Evolutionary conservation across 1,284 basidiomycete species (phyloP), one percentile per base, ranked within the genome.

Genomic region (Austropuccinia psidii): DNA sequence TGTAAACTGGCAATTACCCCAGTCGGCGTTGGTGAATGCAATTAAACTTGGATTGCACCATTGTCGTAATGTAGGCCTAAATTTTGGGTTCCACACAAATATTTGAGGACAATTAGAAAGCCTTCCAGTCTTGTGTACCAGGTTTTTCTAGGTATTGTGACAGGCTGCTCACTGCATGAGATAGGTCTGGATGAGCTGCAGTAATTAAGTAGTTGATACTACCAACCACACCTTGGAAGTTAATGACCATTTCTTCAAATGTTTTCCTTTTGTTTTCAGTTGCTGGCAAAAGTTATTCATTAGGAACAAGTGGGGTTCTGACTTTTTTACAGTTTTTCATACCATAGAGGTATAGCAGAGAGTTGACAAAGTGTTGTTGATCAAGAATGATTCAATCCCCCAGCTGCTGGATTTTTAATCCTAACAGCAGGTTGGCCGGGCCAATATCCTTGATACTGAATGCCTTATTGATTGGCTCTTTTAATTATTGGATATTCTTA

Each of bases 361-460:
- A 21, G 8, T 65, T 33, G 7, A 65, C 27, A 31, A 47, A 65
- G 43, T 65, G 61, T 13, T 13, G 6, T 65, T 65, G 61, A 27
- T 39, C 45, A 6, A 65, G n/a, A 21, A 27, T 19, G 21, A 65
- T 65, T 13, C 21, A 9, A n/a, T n/a, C n/a, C n/a, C 7, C 5
- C 5, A 5, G 5, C 19, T 65, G 61, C 29, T 37, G 15, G 21
- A 65, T 24, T 29, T 49, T 24, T 19, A 65, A 47, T 31, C 61
- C 61, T 8, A 65, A 31, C 15, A 65, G 37, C 7, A 45, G 24
- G 17, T 39, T 43, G 31, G 58, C 58, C n/a, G 29, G 7, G n/a
- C 58, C 58, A 9, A 62, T 15, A 33, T 65, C 61, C 33, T 65
- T 45, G 21, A 65, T 65, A 8, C 49, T 29, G 21, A 65, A 65